phyloP scores from a whole-genome alignment of 495 filamentous ascomycete species.

The Aspergillus ellipticus region DNA sequence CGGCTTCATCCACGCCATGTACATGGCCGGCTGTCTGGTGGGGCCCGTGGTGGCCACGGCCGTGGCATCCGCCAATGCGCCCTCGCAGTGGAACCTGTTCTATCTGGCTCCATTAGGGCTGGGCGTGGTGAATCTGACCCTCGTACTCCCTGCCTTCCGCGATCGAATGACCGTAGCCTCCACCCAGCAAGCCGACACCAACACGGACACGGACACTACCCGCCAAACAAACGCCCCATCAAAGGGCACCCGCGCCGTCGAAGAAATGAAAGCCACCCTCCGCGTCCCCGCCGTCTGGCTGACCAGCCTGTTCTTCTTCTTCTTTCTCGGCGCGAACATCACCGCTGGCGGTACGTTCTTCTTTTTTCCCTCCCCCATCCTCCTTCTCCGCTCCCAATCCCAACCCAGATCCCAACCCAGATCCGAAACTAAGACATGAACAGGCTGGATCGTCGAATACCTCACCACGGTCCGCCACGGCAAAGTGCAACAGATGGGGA shows the following conservation, averaged over 20 bases:
- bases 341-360: slow-evolving; percentile 30
- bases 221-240: too few species aligned
- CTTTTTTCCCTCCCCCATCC: too few species aligned
- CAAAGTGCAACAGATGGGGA: slow-evolving; percentile 30
- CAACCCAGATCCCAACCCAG: too few species aligned
- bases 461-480: slow-evolving; percentile 28
- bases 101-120: slow-evolving; percentile 25
- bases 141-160: slow-evolving; percentile 21
- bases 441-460: slow-evolving; percentile 33
- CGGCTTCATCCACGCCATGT: slow-evolving; percentile 37
- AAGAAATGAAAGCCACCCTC: slow-evolving; percentile 25
- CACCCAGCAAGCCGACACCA: too few species aligned
- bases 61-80: slow-evolving; percentile 20
- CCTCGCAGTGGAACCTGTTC: slow-evolving; percentile 25
- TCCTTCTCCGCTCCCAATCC: too few species aligned
- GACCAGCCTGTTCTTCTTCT: slow-evolving; percentile 32
- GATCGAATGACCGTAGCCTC: slow-evolving; percentile 13
- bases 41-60: slow-evolving; percentile 28
- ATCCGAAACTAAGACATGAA: slow-evolving; percentile 2
- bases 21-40: slow-evolving; percentile 32
- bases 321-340: slow-evolving; percentile 27
- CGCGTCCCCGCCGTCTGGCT: slow-evolving; percentile 26
- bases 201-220: too few species aligned
- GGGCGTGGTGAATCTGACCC: slow-evolving; percentile 20
- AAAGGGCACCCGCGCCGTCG: slow-evolving; percentile 6